Evolutionary conservation across 495 filamentous ascomycete genomes (phyloP).

Genomic region (Filosporella fistucella): DNA sequence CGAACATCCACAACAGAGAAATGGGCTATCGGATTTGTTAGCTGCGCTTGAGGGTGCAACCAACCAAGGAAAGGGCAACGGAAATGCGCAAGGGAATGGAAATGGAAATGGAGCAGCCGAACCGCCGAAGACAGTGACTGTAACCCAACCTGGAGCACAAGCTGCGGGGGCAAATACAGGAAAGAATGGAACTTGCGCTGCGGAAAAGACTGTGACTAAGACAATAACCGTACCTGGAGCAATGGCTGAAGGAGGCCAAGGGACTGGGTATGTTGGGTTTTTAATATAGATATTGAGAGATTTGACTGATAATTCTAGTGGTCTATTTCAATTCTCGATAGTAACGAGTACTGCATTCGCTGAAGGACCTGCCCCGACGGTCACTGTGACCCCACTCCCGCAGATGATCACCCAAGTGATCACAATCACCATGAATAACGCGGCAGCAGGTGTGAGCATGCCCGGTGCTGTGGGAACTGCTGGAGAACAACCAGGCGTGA

Average conservation of each 20-base stretch:
- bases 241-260: background rate
- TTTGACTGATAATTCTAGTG: conserved; percentile 4
- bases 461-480: conserved; percentile 4
- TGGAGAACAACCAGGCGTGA: background rate
- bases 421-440: conserved; percentile 20
- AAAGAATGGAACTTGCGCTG: conserved; percentile 10
- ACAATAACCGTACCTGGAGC: conserved; percentile 5
- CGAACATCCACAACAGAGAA: conserved; percentile 4
- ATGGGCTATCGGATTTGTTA: conserved; percentile 18
- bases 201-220: conserved; percentile 5
- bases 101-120: background rate
- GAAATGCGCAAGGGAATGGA: background rate
- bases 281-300: background rate
- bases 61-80: background rate
- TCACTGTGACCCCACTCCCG: conserved; percentile 36
- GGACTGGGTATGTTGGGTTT: conserved; percentile 6
- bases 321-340: conserved; percentile 29
- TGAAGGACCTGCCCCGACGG: conserved; percentile 29
- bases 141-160: conserved; percentile 8
- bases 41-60: conserved; percentile 7
- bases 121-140: conserved; percentile 18
- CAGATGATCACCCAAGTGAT: conserved; percentile 32
- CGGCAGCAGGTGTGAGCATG: conserved; percentile 10
- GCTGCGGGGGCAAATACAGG: background rate
- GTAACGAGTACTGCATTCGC: conserved; percentile 33